Percentiles rank a stretch among this genome's conserved stretches.
Evolutionary conservation across 164 flowering plant species (phyloP).

Genomic region (Aristolochia contorta): DNA sequence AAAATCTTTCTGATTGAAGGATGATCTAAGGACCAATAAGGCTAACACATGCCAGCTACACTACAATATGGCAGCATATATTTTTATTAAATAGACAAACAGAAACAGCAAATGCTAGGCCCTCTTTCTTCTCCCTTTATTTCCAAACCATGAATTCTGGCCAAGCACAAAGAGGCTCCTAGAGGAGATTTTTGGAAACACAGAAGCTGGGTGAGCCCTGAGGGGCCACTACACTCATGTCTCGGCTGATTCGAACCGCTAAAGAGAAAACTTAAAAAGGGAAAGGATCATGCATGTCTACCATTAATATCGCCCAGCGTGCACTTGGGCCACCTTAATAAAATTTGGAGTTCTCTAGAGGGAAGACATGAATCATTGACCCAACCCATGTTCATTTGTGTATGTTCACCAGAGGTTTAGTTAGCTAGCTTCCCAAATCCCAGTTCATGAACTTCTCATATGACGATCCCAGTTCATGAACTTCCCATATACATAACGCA

Average conservation of each 20-base stretch:
- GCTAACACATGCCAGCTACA: slow-evolving; percentile 44
- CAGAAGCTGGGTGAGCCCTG: slow-evolving; percentile 9
- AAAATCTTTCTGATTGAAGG: slow-evolving; percentile 13
- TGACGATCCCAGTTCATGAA: too few relatives aligned
- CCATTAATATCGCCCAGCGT: slow-evolving; percentile 27
- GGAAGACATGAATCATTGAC: slow-evolving; percentile 27
- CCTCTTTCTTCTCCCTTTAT: slow-evolving; percentile 25
- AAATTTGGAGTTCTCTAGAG: slow-evolving; percentile 8
- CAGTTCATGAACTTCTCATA: too few relatives aligned
- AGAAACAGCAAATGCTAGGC: slow-evolving; percentile 9
- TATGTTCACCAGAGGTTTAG: too few relatives aligned
- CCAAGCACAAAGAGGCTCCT: slow-evolving; percentile 5
- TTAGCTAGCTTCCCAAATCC: too few relatives aligned
- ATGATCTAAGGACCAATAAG: slow-evolving; percentile 6
- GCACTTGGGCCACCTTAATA: slow-evolving; percentile 25
- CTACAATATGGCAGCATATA: slow-evolving; percentile 15
- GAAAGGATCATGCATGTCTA: slow-evolving; percentile 5
- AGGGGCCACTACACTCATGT: slow-evolving; percentile 18
- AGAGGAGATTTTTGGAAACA: slow-evolving; percentile 1
- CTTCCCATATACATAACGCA: too few relatives aligned
- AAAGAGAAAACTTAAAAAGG: slow-evolving; percentile 4
- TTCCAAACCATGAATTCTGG: slow-evolving; percentile 33
- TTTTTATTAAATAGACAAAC: slow-evolving; percentile 7
- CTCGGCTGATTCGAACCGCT: background rate
- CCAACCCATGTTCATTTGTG: slow-evolving; percentile 7